Evolutionary conservation across 2,329 filamentous ascomycete genomes (phyloP).

Genomic region (Myrmaecium sp.): DNA sequence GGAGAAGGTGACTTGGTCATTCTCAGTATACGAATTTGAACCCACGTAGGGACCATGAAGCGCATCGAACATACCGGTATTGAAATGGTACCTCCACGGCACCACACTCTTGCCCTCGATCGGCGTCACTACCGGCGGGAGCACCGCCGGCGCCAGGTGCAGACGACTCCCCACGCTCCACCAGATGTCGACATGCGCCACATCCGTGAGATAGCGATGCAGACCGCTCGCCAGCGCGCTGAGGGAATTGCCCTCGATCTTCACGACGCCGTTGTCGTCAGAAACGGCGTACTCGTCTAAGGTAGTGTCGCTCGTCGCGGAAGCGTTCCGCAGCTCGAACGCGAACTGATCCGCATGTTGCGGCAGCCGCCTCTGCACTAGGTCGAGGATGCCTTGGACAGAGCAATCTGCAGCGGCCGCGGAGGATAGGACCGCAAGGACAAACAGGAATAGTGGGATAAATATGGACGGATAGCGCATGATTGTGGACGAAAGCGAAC

Average conservation of each 20-base stretch:
- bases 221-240: conserved; percentile 11
- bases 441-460: no score
- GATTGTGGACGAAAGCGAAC: no score
- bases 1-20: conserved; percentile 29
- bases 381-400: conserved; percentile 8
- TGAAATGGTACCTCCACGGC: conserved; percentile 34
- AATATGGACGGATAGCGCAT: no score
- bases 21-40: not conserved
- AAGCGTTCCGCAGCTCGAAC: conserved; percentile 6
- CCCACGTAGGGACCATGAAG: conserved; percentile 1
- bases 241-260: not conserved
- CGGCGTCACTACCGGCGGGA: conserved; percentile 15
- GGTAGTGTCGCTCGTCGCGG: not conserved
- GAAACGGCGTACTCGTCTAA: conserved; percentile 1
- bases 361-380: conserved; percentile 11
- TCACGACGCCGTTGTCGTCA: conserved; percentile 1
- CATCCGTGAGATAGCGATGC: conserved; percentile 25
- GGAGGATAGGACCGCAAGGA: conserved; percentile 1
- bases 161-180: conserved; percentile 30
- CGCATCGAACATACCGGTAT: conserved; percentile 22
- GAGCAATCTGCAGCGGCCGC: conserved; percentile 5
- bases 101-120: conserved; percentile 26
- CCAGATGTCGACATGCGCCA: conserved; percentile 28
- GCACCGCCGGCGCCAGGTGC: conserved; percentile 13
- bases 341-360: conserved; percentile 8